Percentiles rank a stretch among this genome's conserved stretches.
Evolutionary conservation across 2,329 filamentous ascomycete species (phyloP).

Genomic region (Tolypocladium capitatum): DNA sequence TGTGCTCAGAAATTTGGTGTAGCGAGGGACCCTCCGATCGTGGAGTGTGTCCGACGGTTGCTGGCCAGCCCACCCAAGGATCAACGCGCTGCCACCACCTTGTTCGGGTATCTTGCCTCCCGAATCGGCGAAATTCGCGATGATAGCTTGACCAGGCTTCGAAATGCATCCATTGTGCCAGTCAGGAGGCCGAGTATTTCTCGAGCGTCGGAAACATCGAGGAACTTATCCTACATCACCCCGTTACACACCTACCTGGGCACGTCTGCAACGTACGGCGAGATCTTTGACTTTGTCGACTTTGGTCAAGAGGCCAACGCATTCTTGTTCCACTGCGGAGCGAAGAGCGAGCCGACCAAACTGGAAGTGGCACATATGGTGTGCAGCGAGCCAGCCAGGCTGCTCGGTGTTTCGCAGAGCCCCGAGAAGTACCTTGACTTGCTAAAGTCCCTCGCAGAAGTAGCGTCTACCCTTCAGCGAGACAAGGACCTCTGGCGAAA

Average conservation of each 20-base stretch:
- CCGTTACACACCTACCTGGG: constrained; percentile 76
- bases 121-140: constrained; percentile 61
- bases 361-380: constrained; percentile 71
- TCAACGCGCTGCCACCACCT: constrained; percentile 48
- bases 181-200: constrained; percentile 27
- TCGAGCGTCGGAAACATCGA: constrained; percentile 26
- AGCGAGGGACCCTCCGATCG: constrained; percentile 64
- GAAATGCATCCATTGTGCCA: constrained; percentile 59
- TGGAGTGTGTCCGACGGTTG: constrained; percentile 61
- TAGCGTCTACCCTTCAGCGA: constrained; percentile 53
- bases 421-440: constrained; percentile 79
- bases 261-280: constrained; percentile 53
- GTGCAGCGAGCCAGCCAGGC: constrained; percentile 68
- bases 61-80: constrained; percentile 58
- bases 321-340: constrained; percentile 79
- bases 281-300: constrained; percentile 95
- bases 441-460: constrained; percentile 67
- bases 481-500: constrained; percentile 67
- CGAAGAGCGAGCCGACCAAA: constrained; percentile 82
- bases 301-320: constrained; percentile 80
- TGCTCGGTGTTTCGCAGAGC: constrained; percentile 67
- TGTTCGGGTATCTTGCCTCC: constrained; percentile 76
- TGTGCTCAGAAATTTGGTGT: constrained; percentile 62
- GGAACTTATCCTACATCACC: constrained; percentile 29
- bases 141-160: constrained; percentile 44